Base-by-base conservation (phyloP, 1,284 basidiomycete genomes). In the Ustanciosporium gigantosporum region DNA sequence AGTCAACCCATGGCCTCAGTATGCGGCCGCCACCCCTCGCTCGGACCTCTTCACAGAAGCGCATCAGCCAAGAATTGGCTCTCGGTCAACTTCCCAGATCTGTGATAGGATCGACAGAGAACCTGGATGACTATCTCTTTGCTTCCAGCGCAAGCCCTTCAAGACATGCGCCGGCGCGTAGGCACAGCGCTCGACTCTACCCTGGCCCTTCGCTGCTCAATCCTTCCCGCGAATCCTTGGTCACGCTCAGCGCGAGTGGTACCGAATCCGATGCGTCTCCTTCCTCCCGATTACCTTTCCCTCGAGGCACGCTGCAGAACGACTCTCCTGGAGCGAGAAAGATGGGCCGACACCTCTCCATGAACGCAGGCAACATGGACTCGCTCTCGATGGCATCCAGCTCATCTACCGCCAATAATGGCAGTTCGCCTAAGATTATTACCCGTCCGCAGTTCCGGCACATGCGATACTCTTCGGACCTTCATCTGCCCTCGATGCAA, bases 391-490 rank as follows among this genome's bases (percentile, higher is more conserved):
- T 37, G 23, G 41, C 46, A 21, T 58, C 59, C 2, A 31, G 47
- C 11, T 21, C 59, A 22, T 59, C 64, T 8, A 43, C 43, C 3
- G 34, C 32, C 17, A 51, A 35, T n/a, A 44, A 25, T 25, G 48
- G 41, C 31, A 47, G 31, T 41, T 66, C 66, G 13, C 61, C 66
- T 16, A 60, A 49, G 29, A 15, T 48, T 32, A 35, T 35, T 17
- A 24, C 55, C 8, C 49, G 65, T 13, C 65, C 68, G 0, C 41
- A 56, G 2, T 66, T 56, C 45, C 46, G 66, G 21, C 68, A 71
- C 46, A 47, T 61, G 40, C 66, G 70, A 15, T 73, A 71, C 55
- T 70, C 70, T 5, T 73, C 70, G 3, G 70, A 73, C 13, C 34
- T 71, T 14, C 70, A 70, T 23, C 41, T 71, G 4, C 59, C 65